A percentile compares a stretch with the other conserved stretches of the same genome.
phyloP scores from a whole-genome alignment of 106 monocot species.

The Allium sativum region DNA sequence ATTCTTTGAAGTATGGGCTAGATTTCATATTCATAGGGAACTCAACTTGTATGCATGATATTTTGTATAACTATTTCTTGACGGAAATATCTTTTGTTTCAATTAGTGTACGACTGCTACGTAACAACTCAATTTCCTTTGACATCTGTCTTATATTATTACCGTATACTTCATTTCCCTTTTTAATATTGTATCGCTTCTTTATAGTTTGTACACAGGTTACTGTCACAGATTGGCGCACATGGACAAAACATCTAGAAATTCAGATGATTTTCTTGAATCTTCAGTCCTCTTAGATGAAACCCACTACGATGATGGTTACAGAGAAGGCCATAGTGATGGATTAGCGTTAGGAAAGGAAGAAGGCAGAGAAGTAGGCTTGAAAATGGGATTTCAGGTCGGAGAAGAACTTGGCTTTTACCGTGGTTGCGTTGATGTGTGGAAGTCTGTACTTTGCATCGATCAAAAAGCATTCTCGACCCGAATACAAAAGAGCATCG shows the following conservation, averaged over 20 bases:
- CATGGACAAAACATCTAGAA: slow-evolving; percentile 3
- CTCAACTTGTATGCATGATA: too few relatives aligned
- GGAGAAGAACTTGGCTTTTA: slow-evolving; percentile 53
- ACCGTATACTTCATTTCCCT: too few relatives aligned
- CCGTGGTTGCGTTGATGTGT: slow-evolving; percentile 31
- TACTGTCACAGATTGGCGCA: neutral
- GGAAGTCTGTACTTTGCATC: slow-evolving; percentile 22
- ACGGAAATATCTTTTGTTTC: too few relatives aligned
- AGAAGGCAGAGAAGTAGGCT: slow-evolving; percentile 32
- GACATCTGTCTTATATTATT: too few relatives aligned
- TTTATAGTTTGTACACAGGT: slow-evolving; percentile 5
- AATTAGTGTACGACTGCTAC: too few relatives aligned
- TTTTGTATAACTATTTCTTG: too few relatives aligned
- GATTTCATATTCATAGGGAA: too few relatives aligned
- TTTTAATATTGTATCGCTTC: too few relatives aligned
- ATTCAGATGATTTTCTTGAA: slow-evolving; percentile 6
- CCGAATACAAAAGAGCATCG: slow-evolving; percentile 21
- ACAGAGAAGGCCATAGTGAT: slow-evolving; percentile 27
- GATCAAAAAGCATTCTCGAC: slow-evolving; percentile 23
- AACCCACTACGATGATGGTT: slow-evolving; percentile 30
- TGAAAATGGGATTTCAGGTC: slow-evolving; percentile 24
- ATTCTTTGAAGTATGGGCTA: too few relatives aligned
- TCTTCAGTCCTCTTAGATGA: slow-evolving; percentile 32
- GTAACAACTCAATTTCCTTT: too few relatives aligned
- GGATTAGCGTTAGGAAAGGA: slow-evolving; percentile 28